Percentiles rank a stretch among this genome's conserved stretches.
These are phyloP conservation scores for Eucalyptus virginea DNA, from an alignment of 345 rosid species.

Conservation along the genomic window DNA sequence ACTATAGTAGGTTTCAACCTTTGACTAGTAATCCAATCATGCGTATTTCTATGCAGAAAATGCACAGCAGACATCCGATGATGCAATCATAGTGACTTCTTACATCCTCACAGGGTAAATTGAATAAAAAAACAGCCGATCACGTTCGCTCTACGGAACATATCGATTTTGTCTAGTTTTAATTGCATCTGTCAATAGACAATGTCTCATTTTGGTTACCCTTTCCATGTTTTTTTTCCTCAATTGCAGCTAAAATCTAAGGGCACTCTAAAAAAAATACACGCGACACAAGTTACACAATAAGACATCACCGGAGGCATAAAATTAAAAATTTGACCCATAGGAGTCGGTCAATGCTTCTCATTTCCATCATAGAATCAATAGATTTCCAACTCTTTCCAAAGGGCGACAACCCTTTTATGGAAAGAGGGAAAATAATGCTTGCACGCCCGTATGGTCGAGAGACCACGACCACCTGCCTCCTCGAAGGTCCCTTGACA, in stretches of 20 bases:
- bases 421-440: not conserved
- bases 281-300: not conserved
- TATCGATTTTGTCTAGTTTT: not conserved
- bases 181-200: not conserved
- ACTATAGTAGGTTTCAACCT: not conserved
- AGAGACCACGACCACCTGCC: not conserved
- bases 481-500: too few species aligned
- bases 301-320: not conserved
- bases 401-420: not conserved
- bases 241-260: not conserved
- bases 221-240: not conserved
- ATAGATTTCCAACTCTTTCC: not conserved
- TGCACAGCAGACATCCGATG: not conserved
- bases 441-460: not conserved
- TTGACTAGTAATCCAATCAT: not conserved
- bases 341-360: not conserved
- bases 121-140: not conserved
- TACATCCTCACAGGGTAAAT: not conserved
- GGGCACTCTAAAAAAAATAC: not conserved
- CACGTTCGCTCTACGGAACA: too few species aligned
- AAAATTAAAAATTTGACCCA: not conserved
- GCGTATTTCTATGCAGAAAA: not conserved
- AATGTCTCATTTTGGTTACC: not conserved
- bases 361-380: not conserved
- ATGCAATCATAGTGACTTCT: not conserved